Percentiles rank a stretch among this genome's conserved stretches.
phyloP scores from a whole-genome alignment of 805 yeast species.

The Pichia nanzhaoensis region DNA sequence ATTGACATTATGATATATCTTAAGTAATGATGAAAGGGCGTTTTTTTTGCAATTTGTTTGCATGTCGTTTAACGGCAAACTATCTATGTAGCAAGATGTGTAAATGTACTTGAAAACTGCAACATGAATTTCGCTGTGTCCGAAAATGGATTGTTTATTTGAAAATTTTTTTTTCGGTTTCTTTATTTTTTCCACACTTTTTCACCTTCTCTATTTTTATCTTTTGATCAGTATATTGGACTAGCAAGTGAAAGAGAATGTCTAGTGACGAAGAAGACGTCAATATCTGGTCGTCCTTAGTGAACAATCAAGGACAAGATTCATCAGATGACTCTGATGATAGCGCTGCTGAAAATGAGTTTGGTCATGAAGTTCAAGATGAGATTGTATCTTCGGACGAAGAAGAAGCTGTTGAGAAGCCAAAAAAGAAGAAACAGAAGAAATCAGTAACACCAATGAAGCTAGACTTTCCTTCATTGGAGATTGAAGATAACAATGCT shows the following conservation, averaged over 20 bases:
- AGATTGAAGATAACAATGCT: conserved; percentile 38
- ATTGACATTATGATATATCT: no score
- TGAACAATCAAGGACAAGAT: neutral
- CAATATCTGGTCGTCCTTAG: conserved; percentile 60
- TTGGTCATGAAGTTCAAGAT: conserved; percentile 37
- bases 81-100: no score
- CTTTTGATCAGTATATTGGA: no score
- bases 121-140: no score
- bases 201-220: no score
- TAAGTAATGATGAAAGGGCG: no score
- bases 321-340: conserved; percentile 8
- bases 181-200: no score
- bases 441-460: conserved; percentile 1
- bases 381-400: conserved; percentile 40
- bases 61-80: no score
- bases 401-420: conserved; percentile 15
- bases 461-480: conserved; percentile 34
- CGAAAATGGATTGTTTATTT: no score
- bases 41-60: no score
- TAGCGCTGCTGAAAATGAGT: conserved; percentile 35
- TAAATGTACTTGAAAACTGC: no score
- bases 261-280: conserved; percentile 32
- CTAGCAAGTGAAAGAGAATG: conserved; percentile 1
- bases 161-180: no score
- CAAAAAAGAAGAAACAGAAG: conserved; percentile 15